Evolutionary conservation across 2,329 filamentous ascomycete species (phyloP), one percentile per base, ranked within the genome.

Genomic region (Alternaria dauci): DNA sequence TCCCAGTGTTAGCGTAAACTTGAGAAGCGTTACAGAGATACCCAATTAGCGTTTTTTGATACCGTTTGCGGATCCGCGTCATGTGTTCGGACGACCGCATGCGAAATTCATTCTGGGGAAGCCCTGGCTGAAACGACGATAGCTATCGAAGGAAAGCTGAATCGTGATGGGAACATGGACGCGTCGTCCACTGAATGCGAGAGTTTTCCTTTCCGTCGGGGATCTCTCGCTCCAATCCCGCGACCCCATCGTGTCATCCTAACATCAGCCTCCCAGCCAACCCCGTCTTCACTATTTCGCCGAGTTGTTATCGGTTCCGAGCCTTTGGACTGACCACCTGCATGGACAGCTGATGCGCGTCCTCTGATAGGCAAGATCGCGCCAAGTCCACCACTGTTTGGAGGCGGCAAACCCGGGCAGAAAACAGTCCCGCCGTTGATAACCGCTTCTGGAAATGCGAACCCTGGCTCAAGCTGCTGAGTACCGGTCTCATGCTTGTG

Each of bases 371-470:
- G 70, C 55, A 66, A 58, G 39, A 26, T 32, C 18, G 54, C 50
- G 65, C 62, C 60, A 61, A 62, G 62, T 52, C 20, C 48, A 30
- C 44, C 47, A 51, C 52, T 53, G 25, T 55, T 38, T 20, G 2
- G 43, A 50, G 66, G 67, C 68, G 70, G 70, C 44, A 52, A 60
- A 18, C n/a, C 44, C 41, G 59, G 71, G 72, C 69, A 75, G 66
- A 73, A 73, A 26, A 20, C 43, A 39, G 28, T 41, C 57, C 46
- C 65, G 69, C 73, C 73, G 72, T 65, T 52, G 61, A 75, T 76
- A 76, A 58, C 73, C 73, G 72, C 61, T 57, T 67, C 62, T 58
- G 73, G 73, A 66, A 72, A 74, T 63, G 61, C 50, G 63, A 70
- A 68, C 72, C 72, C 66, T 63, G 51, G 60, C 63, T 65, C 56